Conservation (phyloP, 306 rosid genomes). For the Quercus gilva region DNA sequence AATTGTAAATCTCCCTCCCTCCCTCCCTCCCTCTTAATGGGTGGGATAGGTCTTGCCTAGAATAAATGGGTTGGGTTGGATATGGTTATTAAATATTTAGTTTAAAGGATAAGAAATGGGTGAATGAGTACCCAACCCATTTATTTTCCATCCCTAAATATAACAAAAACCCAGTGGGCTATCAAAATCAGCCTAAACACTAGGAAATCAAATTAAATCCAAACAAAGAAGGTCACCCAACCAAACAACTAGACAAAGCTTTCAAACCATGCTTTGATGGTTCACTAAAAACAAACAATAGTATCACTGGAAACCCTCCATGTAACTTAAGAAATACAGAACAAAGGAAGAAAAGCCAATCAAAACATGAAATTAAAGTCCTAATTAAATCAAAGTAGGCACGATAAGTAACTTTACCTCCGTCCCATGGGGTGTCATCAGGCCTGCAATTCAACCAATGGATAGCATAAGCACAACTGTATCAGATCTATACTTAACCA, state of each 20-base stretch:
- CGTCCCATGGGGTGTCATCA: constrained; percentile 98
- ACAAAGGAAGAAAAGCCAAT: background rate
- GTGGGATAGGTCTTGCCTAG: no score
- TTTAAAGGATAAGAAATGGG: no score
- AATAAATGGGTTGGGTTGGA: no score
- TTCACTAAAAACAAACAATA: background rate
- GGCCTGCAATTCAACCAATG: constrained; percentile 61
- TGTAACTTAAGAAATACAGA: background rate
- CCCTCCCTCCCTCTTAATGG: no score
- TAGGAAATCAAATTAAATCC: background rate
- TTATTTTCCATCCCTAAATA: background rate
- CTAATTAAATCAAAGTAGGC: constrained; percentile 5
- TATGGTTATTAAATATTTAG: no score
- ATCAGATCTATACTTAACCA: constrained; percentile 7
- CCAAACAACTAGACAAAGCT: background rate
- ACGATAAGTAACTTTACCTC: constrained; percentile 59
- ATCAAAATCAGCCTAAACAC: background rate
- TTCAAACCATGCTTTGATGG: background rate
- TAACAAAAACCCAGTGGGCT: background rate
- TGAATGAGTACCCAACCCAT: no score
- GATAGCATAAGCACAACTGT: constrained; percentile 15
- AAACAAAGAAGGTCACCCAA: background rate
- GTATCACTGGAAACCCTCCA: background rate
- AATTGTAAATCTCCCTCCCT: no score
- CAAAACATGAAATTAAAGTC: constrained; percentile 6